Evolutionary conservation across 805 yeast species (phyloP).

Genomic region (Metschnikowia henanensis): DNA sequence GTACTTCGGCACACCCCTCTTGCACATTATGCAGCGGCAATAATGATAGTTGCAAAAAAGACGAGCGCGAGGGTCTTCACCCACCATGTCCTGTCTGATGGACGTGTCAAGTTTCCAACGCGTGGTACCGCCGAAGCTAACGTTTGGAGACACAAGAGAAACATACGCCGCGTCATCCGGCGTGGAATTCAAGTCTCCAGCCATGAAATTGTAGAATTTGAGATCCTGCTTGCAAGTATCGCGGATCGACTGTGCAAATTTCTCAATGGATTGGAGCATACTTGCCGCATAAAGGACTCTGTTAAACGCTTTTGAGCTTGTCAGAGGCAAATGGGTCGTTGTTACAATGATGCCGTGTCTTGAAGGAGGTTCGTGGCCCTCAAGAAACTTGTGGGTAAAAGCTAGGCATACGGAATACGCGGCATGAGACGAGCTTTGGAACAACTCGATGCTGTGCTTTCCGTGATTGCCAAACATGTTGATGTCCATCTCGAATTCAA

Average conservation of each 20-base stretch:
- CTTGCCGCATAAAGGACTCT: not conserved
- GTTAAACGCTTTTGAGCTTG: not conserved
- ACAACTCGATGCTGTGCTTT: not conserved
- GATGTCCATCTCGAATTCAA: not conserved
- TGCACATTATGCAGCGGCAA: too few species aligned
- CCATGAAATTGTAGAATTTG: conserved; percentile 1
- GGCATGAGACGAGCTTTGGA: not conserved
- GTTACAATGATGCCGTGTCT: conserved; percentile 2
- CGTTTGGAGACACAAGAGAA: not conserved
- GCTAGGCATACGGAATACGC: not conserved
- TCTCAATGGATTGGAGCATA: not conserved
- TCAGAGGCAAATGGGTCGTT: not conserved
- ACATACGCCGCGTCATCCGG: not conserved
- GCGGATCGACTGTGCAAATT: not conserved
- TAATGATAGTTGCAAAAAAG: too few species aligned
- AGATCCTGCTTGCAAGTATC: not conserved
- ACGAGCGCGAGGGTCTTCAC: too few species aligned
- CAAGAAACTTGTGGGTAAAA: not conserved
- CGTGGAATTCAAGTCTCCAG: conserved; percentile 7
- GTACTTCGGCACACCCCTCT: too few species aligned
- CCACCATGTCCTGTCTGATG: too few species aligned
- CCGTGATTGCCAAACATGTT: not conserved
- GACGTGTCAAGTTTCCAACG: not conserved
- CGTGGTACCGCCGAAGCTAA: not conserved
- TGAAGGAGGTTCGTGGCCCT: not conserved